Percentiles rank a stretch among this genome's conserved stretches.
phyloP scores from a whole-genome alignment of 495 filamentous ascomycete species.

The Bryoglossum gracile region DNA sequence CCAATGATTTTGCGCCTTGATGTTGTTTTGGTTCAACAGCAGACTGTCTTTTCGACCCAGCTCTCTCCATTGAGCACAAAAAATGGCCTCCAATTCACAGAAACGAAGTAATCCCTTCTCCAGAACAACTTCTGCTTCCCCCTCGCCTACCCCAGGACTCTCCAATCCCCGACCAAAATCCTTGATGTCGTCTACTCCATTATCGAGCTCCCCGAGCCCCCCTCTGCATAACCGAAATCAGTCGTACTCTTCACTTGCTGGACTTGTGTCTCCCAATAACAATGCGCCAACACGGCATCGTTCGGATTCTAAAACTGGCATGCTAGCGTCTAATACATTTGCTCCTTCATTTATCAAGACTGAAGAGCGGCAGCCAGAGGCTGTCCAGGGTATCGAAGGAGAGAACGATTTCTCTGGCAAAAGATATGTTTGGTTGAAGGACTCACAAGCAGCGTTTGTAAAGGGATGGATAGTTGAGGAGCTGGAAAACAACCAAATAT shows the following conservation, averaged over 20 bases:
- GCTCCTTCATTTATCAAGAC: conserved; percentile 91
- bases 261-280: conserved; percentile 13
- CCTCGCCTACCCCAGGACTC: conserved; percentile 43
- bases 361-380: conserved; percentile 62
- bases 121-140: conserved; percentile 50
- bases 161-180: conserved; percentile 62
- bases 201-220: conserved; percentile 29
- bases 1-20: conserved; percentile 9
- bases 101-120: conserved; percentile 67
- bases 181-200: conserved; percentile 53
- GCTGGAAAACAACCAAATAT: conserved; percentile 51
- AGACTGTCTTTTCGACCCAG: background rate
- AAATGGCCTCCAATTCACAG: conserved; percentile 24
- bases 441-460: conserved; percentile 80
- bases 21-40: conserved; percentile 7
- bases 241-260: conserved; percentile 32
- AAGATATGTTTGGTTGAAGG: conserved; percentile 93
- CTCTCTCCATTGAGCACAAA: conserved; percentile 3
- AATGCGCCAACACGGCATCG: conserved; percentile 36
- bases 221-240: conserved; percentile 31
- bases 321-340: conserved; percentile 62
- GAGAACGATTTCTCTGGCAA: conserved; percentile 99
- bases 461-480: conserved; percentile 89
- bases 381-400: conserved; percentile 73
- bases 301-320: conserved; percentile 53